Conservation (phyloP, 176 grass and related monocot species). For the Lolium rigidum region DNA sequence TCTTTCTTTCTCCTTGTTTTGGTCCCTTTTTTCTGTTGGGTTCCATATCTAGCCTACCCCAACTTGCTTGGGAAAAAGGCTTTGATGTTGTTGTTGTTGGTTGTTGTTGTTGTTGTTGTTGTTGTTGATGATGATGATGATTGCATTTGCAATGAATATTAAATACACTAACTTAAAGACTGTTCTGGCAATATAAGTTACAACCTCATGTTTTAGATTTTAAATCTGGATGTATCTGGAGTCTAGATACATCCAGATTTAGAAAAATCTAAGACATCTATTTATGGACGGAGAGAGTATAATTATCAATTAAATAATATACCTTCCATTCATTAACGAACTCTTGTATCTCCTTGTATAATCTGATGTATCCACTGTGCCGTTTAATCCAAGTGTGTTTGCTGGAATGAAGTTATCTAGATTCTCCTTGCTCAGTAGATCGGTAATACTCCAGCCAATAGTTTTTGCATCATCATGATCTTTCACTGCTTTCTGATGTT, state of each 20-base stretch:
- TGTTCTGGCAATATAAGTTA: neutral
- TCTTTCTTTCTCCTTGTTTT: too few relatives aligned
- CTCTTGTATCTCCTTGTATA: slow-evolving; percentile 74
- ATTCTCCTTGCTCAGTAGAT: slow-evolving; percentile 51
- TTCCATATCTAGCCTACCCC: too few relatives aligned
- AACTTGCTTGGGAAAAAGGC: too few relatives aligned
- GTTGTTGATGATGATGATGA: too few relatives aligned
- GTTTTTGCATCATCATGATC: slow-evolving; percentile 43
- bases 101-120: too few relatives aligned
- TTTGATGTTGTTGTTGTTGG: too few relatives aligned
- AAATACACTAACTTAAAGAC: slow-evolving; percentile 17
- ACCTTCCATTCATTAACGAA: slow-evolving; percentile 87
- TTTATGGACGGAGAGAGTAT: too few relatives aligned
- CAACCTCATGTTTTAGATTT: too few relatives aligned
- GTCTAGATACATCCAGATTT: too few relatives aligned
- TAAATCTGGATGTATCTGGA: too few relatives aligned
- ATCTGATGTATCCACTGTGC: slow-evolving; percentile 50
- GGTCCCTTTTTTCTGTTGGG: too few relatives aligned
- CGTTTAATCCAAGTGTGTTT: slow-evolving; percentile 53
- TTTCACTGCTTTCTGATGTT: slow-evolving; percentile 60
- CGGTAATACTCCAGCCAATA: slow-evolving; percentile 46
- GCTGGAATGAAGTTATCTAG: slow-evolving; percentile 37
- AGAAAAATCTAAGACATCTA: too few relatives aligned
- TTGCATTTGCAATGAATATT: slow-evolving; percentile 32
- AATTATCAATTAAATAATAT: slow-evolving; percentile 43